phyloP scores from a whole-genome alignment of 495 filamentous ascomycete genomes.

The Wilcoxina mikolae region DNA sequence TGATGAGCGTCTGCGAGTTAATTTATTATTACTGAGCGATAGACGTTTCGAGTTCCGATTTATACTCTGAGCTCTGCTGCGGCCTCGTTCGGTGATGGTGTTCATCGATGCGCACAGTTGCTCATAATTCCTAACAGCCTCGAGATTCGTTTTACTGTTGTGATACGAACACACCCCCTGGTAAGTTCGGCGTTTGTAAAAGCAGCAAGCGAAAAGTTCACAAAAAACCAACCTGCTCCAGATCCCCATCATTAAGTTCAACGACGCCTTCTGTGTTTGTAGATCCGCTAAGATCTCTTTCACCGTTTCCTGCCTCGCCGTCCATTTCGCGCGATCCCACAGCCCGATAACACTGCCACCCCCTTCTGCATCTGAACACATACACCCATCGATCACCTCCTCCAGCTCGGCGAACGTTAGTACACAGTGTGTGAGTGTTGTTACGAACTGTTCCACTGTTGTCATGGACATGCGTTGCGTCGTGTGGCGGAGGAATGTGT shows the following conservation, averaged over 20 bases:
- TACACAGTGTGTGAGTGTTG: background rate
- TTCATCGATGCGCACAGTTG: no score
- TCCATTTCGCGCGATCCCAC: background rate
- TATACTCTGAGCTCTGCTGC: no score
- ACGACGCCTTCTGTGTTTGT: background rate
- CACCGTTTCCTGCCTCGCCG: background rate
- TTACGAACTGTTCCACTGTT: background rate
- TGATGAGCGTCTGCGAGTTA: no score
- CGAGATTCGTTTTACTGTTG: no score
- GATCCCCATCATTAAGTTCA: background rate
- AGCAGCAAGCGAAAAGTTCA: no score
- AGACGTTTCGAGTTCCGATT: no score
- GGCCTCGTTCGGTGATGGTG: no score
- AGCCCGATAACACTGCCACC: background rate
- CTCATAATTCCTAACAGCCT: no score
- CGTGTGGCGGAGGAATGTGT: background rate
- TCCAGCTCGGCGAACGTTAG: slow-evolving; percentile 7
- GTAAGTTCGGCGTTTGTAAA: no score
- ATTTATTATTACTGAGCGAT: no score
- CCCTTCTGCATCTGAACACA: background rate
- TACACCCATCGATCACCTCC: background rate
- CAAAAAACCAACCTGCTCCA: background rate
- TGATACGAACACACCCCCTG: no score
- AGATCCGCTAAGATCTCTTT: background rate
- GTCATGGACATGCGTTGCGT: slow-evolving; percentile 2